Conservation (phyloP, 169 alveolate species). For the Babesia ovata region DNA sequence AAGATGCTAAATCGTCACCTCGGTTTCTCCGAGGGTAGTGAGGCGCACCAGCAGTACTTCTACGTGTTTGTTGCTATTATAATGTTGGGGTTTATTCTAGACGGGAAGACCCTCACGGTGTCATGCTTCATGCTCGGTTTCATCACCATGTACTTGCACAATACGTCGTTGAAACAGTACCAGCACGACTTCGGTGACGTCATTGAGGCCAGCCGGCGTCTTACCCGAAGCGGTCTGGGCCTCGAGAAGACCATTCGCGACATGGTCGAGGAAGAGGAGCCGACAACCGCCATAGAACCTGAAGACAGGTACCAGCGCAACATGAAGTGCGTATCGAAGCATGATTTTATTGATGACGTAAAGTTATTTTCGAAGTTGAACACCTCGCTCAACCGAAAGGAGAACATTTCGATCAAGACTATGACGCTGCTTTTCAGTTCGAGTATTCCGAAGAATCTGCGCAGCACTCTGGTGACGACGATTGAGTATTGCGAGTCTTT, state of each 20-base stretch:
- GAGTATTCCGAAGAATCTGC: conserved; percentile 22
- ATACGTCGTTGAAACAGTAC: conserved; percentile 37
- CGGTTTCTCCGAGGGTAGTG: not conserved
- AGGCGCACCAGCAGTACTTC: not conserved
- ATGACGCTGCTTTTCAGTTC: conserved; percentile 12
- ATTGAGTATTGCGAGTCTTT: conserved; percentile 10
- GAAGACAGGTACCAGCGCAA: conserved; percentile 36
- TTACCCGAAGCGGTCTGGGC: conserved; percentile 29
- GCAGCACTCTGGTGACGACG: conserved; percentile 1
- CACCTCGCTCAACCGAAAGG: conserved; percentile 32
- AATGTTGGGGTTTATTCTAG: conserved; percentile 18
- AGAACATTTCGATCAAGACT: conserved; percentile 61
- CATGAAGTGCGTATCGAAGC: conserved; percentile 37
- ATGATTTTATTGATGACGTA: conserved; percentile 33
- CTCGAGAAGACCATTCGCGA: conserved; percentile 20
- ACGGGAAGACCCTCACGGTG: conserved; percentile 19
- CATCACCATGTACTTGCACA: conserved; percentile 10
- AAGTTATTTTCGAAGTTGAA: conserved; percentile 39
- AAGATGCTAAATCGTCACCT: not conserved
- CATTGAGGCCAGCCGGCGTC: conserved; percentile 7
- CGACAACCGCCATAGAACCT: not conserved
- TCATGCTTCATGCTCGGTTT: conserved; percentile 27
- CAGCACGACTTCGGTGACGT: conserved; percentile 45
- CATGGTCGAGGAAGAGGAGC: conserved; percentile 33
- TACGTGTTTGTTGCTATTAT: not conserved